Percentiles rank a stretch among this genome's conserved stretches.
Evolutionary conservation across 148 eudicot species (phyloP).

Genomic region (Selenicereus undatus): DNA sequence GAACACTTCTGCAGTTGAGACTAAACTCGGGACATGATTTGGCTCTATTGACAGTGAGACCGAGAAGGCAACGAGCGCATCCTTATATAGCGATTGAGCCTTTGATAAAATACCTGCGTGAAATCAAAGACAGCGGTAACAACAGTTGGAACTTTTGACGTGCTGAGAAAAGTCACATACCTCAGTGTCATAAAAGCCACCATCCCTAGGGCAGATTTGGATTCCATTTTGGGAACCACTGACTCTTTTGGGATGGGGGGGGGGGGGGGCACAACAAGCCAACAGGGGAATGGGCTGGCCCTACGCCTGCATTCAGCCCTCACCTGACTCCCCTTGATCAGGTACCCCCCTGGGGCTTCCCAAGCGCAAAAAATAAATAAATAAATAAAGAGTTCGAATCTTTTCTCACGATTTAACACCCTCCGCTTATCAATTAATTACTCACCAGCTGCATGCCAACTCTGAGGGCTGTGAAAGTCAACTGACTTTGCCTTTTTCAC

Average conservation of each 20-base stretch:
- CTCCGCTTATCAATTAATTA: not conserved
- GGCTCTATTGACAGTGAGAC: conserved; percentile 70
- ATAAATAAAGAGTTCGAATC: not conserved
- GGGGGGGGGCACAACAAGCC: too few species aligned
- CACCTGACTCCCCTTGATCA: not conserved
- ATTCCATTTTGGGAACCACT: too few species aligned
- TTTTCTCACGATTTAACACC: not conserved
- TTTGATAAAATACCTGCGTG: conserved; percentile 46
- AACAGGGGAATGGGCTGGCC: too few species aligned
- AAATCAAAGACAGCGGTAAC: conserved; percentile 8
- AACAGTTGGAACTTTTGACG: not conserved
- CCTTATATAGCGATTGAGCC: conserved; percentile 45
- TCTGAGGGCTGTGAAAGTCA: conserved; percentile 44
- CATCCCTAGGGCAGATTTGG: not conserved
- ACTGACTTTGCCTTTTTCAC: conserved; percentile 53
- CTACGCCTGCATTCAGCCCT: not conserved
- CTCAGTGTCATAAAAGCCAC: not conserved
- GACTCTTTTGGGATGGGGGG: too few species aligned
- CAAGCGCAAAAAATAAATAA: not conserved
- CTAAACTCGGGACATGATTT: conserved; percentile 62
- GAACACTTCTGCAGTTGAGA: conserved; percentile 57
- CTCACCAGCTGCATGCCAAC: conserved; percentile 82
- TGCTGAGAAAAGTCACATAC: not conserved
- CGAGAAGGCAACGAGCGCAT: conserved; percentile 61
- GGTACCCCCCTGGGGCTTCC: not conserved